Evolutionary conservation across 176 grass and related monocot genomes (phyloP), one percentile per base, ranked within the genome.

Genomic region (Microstegium vimineum): DNA sequence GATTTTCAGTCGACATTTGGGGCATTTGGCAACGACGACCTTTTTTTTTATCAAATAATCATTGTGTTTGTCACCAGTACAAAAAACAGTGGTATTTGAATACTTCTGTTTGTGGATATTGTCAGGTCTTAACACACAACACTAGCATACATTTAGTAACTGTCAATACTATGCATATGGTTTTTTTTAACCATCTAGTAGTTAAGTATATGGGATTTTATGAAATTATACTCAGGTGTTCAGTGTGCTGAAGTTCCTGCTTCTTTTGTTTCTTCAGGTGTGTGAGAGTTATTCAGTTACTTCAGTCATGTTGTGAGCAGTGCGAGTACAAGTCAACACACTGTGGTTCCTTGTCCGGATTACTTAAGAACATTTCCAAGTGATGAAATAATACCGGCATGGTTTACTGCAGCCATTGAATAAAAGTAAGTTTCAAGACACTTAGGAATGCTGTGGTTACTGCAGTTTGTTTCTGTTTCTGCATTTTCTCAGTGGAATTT

Each of bases 271-370:
- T 65, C 68, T n/a, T 22, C 71, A 87, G 89, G 81, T 91, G 85
- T 71, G 46, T 84, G 28, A 87, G 68, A 84, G 89, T 91, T 63
- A 91, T 91, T 38, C 81, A 81, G 35, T 77, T 80, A 74, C 85
- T 87, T 75, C 85, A 91, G 41, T 69, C 81, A 46, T 91, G 85
- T 17, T 91, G 85, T 81, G 89, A 91, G 81, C 84, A 87, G 28
- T 91, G 89, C 13, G 71, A 91, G 54, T 91, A 91, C 81, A 87
- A 84, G 65, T 91, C 89, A 76, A 91, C 85, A 74, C 89, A 91
- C 66, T 91, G 85, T 47, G 85, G 68, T 84, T 91, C 89, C 23
- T 6, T 91, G 49, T 59, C 89, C 10, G 81, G 71, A 79, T 64
- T 91, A 56, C 54, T 87, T 10, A 91, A 84, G 69, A 87, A 80